These are phyloP conservation scores for Quercus phellos DNA, from an alignment of 331 rosid species.

Conservation along the genomic window DNA sequence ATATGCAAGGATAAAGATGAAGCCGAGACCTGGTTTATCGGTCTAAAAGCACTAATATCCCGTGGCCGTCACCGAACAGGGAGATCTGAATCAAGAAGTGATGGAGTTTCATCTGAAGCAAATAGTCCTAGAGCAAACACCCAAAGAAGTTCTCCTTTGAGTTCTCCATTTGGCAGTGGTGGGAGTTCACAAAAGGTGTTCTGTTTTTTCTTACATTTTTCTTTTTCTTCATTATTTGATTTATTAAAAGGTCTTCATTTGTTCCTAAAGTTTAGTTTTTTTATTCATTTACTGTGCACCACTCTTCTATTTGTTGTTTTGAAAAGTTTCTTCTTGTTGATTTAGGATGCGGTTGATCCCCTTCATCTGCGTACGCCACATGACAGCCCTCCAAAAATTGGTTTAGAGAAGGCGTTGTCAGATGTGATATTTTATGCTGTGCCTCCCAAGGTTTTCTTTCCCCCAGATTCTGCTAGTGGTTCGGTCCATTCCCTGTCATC, in stretches of 20 bases:
- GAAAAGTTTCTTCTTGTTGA: neutral
- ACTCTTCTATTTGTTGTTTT: neutral
- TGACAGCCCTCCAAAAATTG: constrained; percentile 29
- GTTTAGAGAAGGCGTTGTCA: constrained; percentile 37
- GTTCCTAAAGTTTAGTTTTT: neutral
- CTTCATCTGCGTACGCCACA: constrained; percentile 16
- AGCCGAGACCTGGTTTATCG: constrained; percentile 45
- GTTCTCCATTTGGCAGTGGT: constrained; percentile 34
- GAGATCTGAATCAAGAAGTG: constrained; percentile 28
- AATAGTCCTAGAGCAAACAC: constrained; percentile 36
- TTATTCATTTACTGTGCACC: neutral
- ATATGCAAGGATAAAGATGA: constrained; percentile 50
- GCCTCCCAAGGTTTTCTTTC: constrained; percentile 30
- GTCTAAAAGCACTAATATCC: constrained; percentile 35
- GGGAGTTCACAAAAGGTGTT: constrained; percentile 40
- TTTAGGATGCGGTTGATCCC: constrained; percentile 35
- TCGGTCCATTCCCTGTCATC: constrained; percentile 28
- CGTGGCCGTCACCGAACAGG: constrained; percentile 24
- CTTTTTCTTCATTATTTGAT: neutral
- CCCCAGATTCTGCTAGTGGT: constrained; percentile 26
- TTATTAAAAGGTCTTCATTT: neutral
- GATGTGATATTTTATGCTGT: constrained; percentile 23
- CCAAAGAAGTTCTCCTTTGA: constrained; percentile 36
- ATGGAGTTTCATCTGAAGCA: constrained; percentile 36
- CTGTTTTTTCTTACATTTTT: neutral